Conservation (phyloP, 257 asterid genomes). For the Parsonsia alboflavescens region DNA sequence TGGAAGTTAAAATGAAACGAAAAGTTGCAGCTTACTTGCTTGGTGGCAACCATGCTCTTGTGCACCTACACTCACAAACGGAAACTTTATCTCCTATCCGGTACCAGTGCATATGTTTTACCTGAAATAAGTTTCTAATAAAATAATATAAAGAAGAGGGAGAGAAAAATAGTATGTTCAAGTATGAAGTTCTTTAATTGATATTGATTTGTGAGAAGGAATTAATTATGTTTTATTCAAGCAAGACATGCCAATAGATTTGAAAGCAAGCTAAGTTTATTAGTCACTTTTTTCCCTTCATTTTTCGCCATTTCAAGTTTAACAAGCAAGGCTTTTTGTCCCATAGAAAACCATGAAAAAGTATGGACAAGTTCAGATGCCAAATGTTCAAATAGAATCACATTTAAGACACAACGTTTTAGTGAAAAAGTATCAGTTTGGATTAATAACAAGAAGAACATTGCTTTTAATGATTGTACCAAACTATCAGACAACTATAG, state of each 20-base stretch:
- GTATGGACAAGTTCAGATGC: background rate
- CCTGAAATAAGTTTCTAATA: slow-evolving; percentile 42
- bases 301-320: background rate
- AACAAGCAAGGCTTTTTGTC: background rate
- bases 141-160: background rate
- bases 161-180: background rate
- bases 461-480: background rate
- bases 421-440: background rate
- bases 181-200: background rate
- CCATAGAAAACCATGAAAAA: background rate
- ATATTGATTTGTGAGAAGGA: no score
- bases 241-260: background rate
- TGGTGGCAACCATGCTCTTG: slow-evolving; percentile 80
- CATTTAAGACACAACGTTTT: background rate
- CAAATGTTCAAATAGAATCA: background rate
- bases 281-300: background rate
- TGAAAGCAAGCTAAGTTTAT: slow-evolving; percentile 1
- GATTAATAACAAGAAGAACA: background rate
- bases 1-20: slow-evolving; percentile 9
- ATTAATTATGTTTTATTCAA: no score
- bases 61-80: slow-evolving; percentile 93
- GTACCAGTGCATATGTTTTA: slow-evolving; percentile 95
- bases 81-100: slow-evolving; percentile 68
- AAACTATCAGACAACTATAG: background rate
- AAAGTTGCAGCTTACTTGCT: slow-evolving; percentile 61